Conservation (phyloP, 2,329 filamentous ascomycete genomes). For the Aureobasidium sp. region DNA sequence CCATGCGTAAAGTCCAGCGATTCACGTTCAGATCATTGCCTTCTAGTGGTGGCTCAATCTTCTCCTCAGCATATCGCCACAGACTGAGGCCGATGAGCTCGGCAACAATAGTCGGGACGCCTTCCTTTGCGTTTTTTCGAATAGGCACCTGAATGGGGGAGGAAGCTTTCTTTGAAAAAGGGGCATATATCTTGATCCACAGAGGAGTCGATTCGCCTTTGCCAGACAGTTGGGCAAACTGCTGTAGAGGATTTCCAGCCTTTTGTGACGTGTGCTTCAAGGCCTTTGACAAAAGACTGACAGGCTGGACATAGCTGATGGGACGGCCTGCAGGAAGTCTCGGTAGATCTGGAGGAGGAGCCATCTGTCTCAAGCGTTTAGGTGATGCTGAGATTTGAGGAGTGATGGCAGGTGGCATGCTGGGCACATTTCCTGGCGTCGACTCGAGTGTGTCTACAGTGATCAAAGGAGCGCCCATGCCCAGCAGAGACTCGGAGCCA, state of each 20-base stretch:
- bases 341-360: conserved; percentile 49
- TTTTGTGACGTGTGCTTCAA: conserved; percentile 65
- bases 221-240: conserved; percentile 66
- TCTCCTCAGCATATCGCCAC: conserved; percentile 70
- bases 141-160: conserved; percentile 65
- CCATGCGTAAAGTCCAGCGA: conserved; percentile 74
- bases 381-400: conserved; percentile 33
- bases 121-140: conserved; percentile 58
- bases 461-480: conserved; percentile 42
- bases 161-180: conserved; percentile 56
- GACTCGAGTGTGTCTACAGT: conserved; percentile 15
- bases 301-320: conserved; percentile 60
- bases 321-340: conserved; percentile 64
- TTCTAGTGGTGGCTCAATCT: conserved; percentile 57
- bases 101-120: conserved; percentile 61
- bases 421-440: neutral
- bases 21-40: conserved; percentile 65
- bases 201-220: conserved; percentile 71
- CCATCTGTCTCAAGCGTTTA: conserved; percentile 49
- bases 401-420: conserved; percentile 37
- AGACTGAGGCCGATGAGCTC: conserved; percentile 75
- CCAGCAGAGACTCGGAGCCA: conserved; percentile 60
- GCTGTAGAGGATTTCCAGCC: conserved; percentile 62
- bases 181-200: conserved; percentile 66
- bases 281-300: conserved; percentile 62